These are phyloP conservation scores for Penicillium argentinense DNA, from an alignment of 495 filamentous ascomycete species.

Conservation along the genomic window DNA sequence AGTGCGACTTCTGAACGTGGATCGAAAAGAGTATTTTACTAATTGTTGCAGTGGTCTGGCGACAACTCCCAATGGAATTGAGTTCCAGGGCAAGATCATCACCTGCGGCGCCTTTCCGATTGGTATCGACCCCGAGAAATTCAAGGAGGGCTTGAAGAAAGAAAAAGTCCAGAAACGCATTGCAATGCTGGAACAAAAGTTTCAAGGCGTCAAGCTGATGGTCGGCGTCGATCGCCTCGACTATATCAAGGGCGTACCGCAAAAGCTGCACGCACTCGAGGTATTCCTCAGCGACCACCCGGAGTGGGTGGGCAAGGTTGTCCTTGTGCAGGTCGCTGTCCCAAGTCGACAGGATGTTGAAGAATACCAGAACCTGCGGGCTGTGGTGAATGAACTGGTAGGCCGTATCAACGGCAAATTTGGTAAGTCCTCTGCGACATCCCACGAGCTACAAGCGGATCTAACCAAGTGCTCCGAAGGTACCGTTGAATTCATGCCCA, in stretches of 20 bases:
- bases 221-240: constrained; percentile 95
- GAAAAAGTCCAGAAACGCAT: constrained; percentile 86
- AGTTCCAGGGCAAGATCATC: constrained; percentile 79
- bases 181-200: constrained; percentile 79
- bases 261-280: constrained; percentile 93
- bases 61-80: constrained; percentile 87
- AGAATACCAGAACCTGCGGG: constrained; percentile 93
- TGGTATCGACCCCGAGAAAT: constrained; percentile 95
- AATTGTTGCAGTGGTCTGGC: constrained; percentile 55
- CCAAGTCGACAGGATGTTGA: constrained; percentile 94
- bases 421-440: constrained; percentile 45
- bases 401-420: constrained; percentile 95
- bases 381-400: constrained; percentile 91
- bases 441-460: neutral
- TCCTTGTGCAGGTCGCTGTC: constrained; percentile 93
- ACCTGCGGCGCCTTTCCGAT: constrained; percentile 94
- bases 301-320: constrained; percentile 98
- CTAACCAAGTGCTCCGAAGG: constrained; percentile 40
- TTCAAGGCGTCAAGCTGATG: constrained; percentile 93
- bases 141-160: constrained; percentile 81
- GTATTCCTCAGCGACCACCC: constrained; percentile 96
- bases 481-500: constrained; percentile 95
- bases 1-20: constrained; percentile 24
- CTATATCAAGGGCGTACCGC: constrained; percentile 97
- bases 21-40: constrained; percentile 6